Percentiles rank a stretch among this genome's conserved stretches.
Evolutionary conservation across 2,329 filamentous ascomycete species (phyloP).

Genomic region (Exophiala oligosperma): DNA sequence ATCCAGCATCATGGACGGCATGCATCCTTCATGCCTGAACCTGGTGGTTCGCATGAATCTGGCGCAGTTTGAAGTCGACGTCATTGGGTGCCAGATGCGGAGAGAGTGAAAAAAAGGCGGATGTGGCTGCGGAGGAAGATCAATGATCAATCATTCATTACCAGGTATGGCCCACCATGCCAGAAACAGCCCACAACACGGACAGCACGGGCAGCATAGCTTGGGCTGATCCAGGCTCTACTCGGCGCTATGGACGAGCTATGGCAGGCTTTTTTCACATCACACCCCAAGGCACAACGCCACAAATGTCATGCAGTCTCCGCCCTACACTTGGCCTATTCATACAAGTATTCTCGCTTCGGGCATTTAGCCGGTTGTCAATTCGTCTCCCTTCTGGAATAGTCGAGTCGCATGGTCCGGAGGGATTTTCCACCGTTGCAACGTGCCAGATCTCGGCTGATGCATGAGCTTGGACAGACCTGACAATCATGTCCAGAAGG

Average conservation of each 20-base stretch:
- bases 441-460: neutral
- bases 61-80: neutral
- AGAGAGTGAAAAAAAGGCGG: neutral
- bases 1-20: neutral
- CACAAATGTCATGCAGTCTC: neutral
- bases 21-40: neutral
- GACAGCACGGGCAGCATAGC: too few species aligned
- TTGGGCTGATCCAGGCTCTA: too few species aligned
- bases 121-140: neutral
- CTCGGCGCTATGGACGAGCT: too few species aligned
- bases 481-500: neutral
- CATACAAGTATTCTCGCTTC: neutral
- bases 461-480: neutral
- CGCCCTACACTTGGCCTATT: neutral
- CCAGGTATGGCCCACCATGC: too few species aligned
- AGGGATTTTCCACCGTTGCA: neutral
- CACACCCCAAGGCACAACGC: neutral
- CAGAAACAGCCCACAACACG: too few species aligned
- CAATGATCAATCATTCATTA: too few species aligned
- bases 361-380: too few species aligned
- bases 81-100: constrained; percentile 3
- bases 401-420: neutral
- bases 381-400: too few species aligned
- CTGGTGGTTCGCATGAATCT: too few species aligned
- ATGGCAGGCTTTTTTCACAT: too few species aligned